Base-by-base conservation (phyloP, 2,329 filamentous ascomycete genomes). In the Alternaria ventricosa region DNA sequence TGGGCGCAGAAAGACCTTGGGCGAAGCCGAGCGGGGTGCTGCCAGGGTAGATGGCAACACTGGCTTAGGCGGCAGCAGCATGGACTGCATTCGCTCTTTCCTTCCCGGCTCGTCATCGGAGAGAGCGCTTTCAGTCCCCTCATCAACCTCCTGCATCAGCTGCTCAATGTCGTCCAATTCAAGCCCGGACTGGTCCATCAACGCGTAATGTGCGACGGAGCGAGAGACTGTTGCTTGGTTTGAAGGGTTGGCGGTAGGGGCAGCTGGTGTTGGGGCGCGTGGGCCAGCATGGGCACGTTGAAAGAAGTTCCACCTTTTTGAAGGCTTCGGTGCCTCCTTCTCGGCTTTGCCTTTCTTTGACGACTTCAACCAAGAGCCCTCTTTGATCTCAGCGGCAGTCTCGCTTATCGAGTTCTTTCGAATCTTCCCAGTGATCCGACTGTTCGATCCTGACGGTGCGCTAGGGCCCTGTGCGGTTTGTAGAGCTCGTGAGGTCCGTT, bases 271-370 rank as follows among this genome's bases (percentile, higher is more conserved):
- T 6, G 74, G 71, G 30, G 79, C 73, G 78, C 82, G 75, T 30
- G 81, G 78, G 11, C 78, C 73, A 6, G 80, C 78, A 13, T 83
- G 82, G 8, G 81, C 80, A 12, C 83, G 77, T 57, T 88, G 86
- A 62, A 89, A 88, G 66, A 89, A 87, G 68, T 87, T 89, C 87
- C 86, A 89, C 75, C 83, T 84, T 64, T 79, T 78, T 22, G 79
- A 70, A 18, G 80, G 72, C 72, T 83, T 84, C 18, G 68, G 60
- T 50, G 67, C 74, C 47, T 74, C 69, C 62, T 78, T 71, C 54
- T 76, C 73, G 1, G 50, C 47, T 45, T 70, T 72, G 43, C 51
- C 66, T 60, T 77, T 73, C 64, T 78, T 78, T 13, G 75, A 76
- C 12, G 73, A 69, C 33, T 76, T 78, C 44, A 82, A 64, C 79